Percentiles rank a stretch among this genome's conserved stretches.
These are phyloP conservation scores for Ceratocystis cacaofunesta DNA, from an alignment of 2,329 filamentous ascomycete genomes.

Conservation along the genomic window DNA sequence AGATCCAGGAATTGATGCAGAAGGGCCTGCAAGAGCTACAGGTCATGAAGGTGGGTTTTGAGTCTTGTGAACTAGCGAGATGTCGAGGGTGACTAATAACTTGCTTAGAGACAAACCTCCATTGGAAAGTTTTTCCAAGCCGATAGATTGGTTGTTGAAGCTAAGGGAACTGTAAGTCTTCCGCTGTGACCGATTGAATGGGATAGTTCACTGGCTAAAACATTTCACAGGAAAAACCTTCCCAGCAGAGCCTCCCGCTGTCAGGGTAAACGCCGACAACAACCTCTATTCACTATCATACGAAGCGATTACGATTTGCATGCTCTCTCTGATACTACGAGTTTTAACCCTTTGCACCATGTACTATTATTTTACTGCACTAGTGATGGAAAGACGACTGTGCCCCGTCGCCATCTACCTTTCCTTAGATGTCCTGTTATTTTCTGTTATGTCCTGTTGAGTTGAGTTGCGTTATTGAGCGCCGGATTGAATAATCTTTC, in stretches of 20 bases:
- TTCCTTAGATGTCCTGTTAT: constrained; percentile 1
- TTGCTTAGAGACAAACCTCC: constrained; percentile 72
- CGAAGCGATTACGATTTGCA: not conserved
- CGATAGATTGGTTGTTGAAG: constrained; percentile 79
- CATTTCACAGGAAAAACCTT: constrained; percentile 9
- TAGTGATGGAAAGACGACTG: not conserved
- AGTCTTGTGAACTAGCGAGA: too few species aligned
- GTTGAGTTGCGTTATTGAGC: not conserved
- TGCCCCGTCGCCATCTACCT: not conserved
- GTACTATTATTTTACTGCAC: constrained; percentile 11
- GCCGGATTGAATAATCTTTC: not conserved
- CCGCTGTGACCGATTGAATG: not conserved
- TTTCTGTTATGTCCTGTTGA: not conserved
- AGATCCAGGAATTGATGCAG: constrained; percentile 78
- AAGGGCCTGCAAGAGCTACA: constrained; percentile 77
- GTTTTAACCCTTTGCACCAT: constrained; percentile 14
- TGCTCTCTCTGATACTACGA: constrained; percentile 3
- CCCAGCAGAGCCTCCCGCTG: constrained; percentile 11
- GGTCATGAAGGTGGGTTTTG: constrained; percentile 62
- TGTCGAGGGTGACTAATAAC: not conserved
- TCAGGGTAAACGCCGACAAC: not conserved
- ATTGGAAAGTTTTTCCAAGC: constrained; percentile 91
- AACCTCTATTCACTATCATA: not conserved
- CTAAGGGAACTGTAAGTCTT: constrained; percentile 13
- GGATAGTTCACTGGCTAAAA: not conserved